Conservation (phyloP, 2,329 filamentous ascomycete species). For the Scedosporium apiospermum region DNA sequence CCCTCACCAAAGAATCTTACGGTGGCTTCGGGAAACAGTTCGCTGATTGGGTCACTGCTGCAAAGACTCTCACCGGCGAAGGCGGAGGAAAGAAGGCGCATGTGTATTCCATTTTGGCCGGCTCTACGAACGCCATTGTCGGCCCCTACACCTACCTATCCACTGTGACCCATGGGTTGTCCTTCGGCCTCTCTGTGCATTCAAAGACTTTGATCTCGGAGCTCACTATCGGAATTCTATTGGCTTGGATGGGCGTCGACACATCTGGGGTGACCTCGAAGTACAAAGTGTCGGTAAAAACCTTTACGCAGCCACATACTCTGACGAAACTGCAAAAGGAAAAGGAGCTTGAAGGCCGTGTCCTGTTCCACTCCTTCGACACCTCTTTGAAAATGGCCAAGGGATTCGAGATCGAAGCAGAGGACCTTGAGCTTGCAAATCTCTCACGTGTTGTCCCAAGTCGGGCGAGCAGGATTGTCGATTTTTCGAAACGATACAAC, state of each 20-base stretch:
- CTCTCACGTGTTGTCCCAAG: conserved; percentile 16
- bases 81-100: conserved; percentile 22
- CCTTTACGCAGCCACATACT: conserved; percentile 7
- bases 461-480: conserved; percentile 16
- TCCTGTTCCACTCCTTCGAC: background rate
- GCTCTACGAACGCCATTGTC: conserved; percentile 11
- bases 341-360: background rate
- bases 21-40: conserved; percentile 25
- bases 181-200: conserved; percentile 20
- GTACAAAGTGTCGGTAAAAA: conserved; percentile 5
- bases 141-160: conserved; percentile 31
- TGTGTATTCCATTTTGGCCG: conserved; percentile 33
- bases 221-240: conserved; percentile 29
- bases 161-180: conserved; percentile 29
- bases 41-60: conserved; percentile 32
- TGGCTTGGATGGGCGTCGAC: conserved; percentile 24
- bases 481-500: conserved; percentile 30
- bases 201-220: conserved; percentile 24
- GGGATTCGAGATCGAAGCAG: conserved; percentile 9
- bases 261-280: conserved; percentile 10
- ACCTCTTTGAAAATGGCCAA: background rate
- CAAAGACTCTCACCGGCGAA: conserved; percentile 21
- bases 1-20: conserved; percentile 14
- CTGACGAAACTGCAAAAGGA: conserved; percentile 11
- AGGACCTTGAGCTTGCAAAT: conserved; percentile 12